Conservation (phyloP, 805 yeast species). For the Starmera quercuum region DNA sequence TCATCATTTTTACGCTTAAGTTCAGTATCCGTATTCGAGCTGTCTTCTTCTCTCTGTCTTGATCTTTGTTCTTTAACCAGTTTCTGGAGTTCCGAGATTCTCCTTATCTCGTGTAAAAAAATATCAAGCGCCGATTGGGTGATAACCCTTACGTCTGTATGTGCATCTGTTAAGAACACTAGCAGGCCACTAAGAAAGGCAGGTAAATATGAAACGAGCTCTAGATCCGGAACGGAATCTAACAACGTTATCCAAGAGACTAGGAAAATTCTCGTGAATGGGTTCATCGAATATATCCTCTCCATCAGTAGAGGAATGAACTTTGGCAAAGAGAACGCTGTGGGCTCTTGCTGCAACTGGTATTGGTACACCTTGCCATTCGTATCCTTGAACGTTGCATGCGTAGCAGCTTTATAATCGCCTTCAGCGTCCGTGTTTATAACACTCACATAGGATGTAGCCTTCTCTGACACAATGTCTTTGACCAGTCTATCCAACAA, state of each 20-base stretch:
- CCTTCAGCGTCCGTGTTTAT: conserved; percentile 43
- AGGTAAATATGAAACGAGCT: conserved; percentile 79
- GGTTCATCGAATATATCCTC: conserved; percentile 86
- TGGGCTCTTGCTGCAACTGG: conserved; percentile 49
- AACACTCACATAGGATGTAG: conserved; percentile 76
- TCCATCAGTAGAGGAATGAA: conserved; percentile 90
- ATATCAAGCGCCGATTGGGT: conserved; percentile 72
- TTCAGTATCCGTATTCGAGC: neutral
- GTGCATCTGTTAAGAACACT: conserved; percentile 72
- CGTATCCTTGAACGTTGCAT: conserved; percentile 40
- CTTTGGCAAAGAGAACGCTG: conserved; percentile 76
- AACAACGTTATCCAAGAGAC: conserved; percentile 92
- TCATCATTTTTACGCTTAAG: neutral
- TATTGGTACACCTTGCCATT: conserved; percentile 55
- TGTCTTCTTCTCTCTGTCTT: conserved; percentile 11
- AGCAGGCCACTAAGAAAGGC: conserved; percentile 81
- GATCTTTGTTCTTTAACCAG: conserved; percentile 30
- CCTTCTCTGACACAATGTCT: conserved; percentile 92
- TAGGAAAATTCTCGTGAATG: conserved; percentile 83
- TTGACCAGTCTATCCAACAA: conserved; percentile 82
- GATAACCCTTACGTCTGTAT: conserved; percentile 79
- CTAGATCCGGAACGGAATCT: conserved; percentile 88
- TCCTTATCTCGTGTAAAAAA: conserved; percentile 71
- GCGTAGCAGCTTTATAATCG: conserved; percentile 29
- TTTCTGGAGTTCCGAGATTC: conserved; percentile 63